Base-by-base conservation (phyloP, 2,329 filamentous ascomycete genomes). In the Penicillium thymicola region DNA sequence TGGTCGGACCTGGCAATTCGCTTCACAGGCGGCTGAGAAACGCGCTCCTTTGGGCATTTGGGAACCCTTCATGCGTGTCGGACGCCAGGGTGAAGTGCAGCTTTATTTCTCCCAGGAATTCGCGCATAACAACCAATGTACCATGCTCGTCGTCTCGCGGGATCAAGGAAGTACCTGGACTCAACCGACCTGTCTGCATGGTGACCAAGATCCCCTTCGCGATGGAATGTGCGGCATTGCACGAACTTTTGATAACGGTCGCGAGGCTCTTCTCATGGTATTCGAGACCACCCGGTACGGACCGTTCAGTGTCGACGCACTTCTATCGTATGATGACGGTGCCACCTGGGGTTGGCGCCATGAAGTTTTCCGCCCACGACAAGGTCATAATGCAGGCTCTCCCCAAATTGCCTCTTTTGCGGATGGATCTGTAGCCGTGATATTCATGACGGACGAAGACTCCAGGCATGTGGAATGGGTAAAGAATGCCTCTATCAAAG, bases 61-160 rank as follows among this genome's bases (percentile, higher is more conserved):
- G 79, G 79, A 81, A 62, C 79, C 79, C 0, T 81, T 81, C 56
- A 78, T 81, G 73, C 71, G 78, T 1, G 57, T 76, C 14, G 72
- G 72, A 14, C 60, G 63, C 11, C 57, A 59, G 2, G 71, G 72
- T 46, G 75, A 76, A 57, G 67, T 80, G 1, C 77, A 80, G 58
- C 65, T 80, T 58, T 78, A 73, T 14, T 81, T 75, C 61, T 80
- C 78, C 25, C 72, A 77, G 54, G 79, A 81, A 65, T 76, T 77
- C 34, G 76, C 76, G 5, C 67, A 59, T 14, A 70, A 78, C 55
- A 75, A 81, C 59, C 79, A 81, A 67, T 77, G 79, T 60, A 80
- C 78, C 10, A 81, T 81, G 75, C 65, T 75, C n/a, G 74, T 78
- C 11, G 68, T 70, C 34, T 81, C 78, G 28, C 65, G 62, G 9